These are phyloP conservation scores for Exidia glandulosa DNA, from an alignment of 768 basidiomycete species.

Conservation along the genomic window DNA sequence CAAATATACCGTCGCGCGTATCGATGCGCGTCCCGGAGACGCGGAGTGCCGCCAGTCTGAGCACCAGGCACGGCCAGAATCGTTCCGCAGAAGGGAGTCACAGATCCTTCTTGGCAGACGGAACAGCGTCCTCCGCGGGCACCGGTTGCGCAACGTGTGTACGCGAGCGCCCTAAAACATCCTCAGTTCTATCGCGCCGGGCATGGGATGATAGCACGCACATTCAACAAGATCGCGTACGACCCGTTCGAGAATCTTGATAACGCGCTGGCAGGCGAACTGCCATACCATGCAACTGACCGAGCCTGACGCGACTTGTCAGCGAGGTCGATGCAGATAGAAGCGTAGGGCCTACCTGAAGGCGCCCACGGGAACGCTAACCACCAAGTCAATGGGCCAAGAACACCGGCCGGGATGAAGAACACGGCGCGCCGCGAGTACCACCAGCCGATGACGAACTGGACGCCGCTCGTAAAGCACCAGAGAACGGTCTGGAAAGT, in stretches of 20 bases:
- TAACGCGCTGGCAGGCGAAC: conserved; percentile 83
- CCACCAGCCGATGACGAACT: conserved; percentile 83
- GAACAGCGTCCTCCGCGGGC: neutral
- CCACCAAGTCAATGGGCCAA: conserved; percentile 82
- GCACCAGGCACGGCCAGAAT: neutral
- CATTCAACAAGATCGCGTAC: conserved; percentile 43
- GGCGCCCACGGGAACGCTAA: conserved; percentile 88
- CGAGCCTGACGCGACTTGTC: conserved; percentile 44
- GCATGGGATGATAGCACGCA: neutral
- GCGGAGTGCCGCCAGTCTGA: neutral
- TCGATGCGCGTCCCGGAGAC: neutral
- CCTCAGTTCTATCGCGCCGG: neutral
- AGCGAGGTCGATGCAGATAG: neutral
- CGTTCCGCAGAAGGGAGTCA: neutral
- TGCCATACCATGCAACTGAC: conserved; percentile 93
- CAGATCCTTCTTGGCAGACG: neutral
- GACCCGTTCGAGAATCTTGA: conserved; percentile 62
- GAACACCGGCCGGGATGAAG: conserved; percentile 84
- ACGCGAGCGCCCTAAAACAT: neutral
- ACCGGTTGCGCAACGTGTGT: neutral
- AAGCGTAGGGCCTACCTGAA: conserved; percentile 41
- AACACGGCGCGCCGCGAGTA: conserved; percentile 86
- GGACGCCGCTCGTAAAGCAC: conserved; percentile 77
- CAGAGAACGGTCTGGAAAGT: conserved; percentile 69
- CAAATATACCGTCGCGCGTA: neutral